Evolutionary conservation across 2,329 filamentous ascomycete species (phyloP).

Genomic region (Botrytis hyacinthi): DNA sequence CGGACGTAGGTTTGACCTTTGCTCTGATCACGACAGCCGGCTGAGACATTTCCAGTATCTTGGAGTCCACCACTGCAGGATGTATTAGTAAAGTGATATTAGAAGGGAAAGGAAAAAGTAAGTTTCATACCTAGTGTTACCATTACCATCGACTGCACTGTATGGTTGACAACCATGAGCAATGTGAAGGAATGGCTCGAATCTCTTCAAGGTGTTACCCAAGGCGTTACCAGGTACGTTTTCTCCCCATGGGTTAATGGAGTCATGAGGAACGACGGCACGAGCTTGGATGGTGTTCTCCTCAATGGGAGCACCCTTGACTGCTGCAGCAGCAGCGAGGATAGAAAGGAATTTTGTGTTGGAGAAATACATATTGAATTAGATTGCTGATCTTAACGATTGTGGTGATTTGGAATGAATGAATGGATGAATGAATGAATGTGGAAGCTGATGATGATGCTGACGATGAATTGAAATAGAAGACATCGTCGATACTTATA

Average conservation of each 20-base stretch:
- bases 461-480: neutral
- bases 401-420: neutral
- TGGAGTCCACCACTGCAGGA: neutral
- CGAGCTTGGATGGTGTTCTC: neutral
- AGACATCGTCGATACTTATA: neutral
- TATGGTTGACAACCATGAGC: slow-evolving; percentile 1
- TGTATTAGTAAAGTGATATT: neutral
- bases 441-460: neutral
- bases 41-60: neutral
- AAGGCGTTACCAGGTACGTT: neutral
- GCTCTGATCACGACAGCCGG: neutral
- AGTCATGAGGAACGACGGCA: neutral
- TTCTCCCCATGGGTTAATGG: neutral
- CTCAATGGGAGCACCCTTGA: neutral
- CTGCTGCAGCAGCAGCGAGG: neutral
- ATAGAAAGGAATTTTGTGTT: neutral
- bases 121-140: neutral
- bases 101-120: neutral
- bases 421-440: neutral
- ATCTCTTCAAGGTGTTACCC: neutral
- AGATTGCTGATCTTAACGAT: neutral
- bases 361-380: slow-evolving; percentile 2
- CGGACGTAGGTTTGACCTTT: slow-evolving; percentile 2
- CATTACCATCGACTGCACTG: neutral
- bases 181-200: neutral